phyloP scores from a whole-genome alignment of 2,329 filamentous ascomycete species.

The Penicillium hordei region DNA sequence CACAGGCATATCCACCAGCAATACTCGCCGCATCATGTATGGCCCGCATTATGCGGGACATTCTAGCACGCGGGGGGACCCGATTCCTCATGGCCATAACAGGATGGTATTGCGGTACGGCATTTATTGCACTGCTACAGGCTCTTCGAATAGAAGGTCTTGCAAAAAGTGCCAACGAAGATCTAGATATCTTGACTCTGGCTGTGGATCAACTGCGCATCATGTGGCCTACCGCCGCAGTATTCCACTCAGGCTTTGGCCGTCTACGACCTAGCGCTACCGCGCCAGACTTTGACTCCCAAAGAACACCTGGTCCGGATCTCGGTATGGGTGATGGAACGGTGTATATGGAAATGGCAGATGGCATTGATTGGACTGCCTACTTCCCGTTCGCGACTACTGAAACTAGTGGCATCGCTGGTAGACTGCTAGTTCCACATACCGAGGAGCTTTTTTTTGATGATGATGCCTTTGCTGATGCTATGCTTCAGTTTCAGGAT shows the following conservation, averaged over 20 bases:
- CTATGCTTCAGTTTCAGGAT: slow-evolving; percentile 15
- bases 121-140: slow-evolving; percentile 45
- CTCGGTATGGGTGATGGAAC: slow-evolving; percentile 13
- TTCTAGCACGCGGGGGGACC: slow-evolving; percentile 40
- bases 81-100: slow-evolving; percentile 47
- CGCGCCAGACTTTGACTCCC: slow-evolving; percentile 16
- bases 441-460: slow-evolving; percentile 14
- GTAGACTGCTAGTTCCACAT: slow-evolving; percentile 14
- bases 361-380: slow-evolving; percentile 34
- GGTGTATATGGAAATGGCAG: slow-evolving; percentile 15
- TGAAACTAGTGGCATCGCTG: slow-evolving; percentile 27
- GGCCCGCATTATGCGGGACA: slow-evolving; percentile 41
- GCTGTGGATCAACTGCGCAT: slow-evolving; percentile 34
- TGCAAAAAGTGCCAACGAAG: slow-evolving; percentile 33
- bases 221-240: slow-evolving; percentile 42
- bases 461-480: slow-evolving; percentile 12
- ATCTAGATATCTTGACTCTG: slow-evolving; percentile 34
- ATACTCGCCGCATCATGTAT: slow-evolving; percentile 43
- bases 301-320: slow-evolving; percentile 8
- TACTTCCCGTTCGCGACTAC: slow-evolving; percentile 39
- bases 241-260: slow-evolving; percentile 31
- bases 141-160: slow-evolving; percentile 37
- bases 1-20: slow-evolving; percentile 39
- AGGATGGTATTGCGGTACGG: slow-evolving; percentile 47
- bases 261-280: slow-evolving; percentile 27